These are phyloP conservation scores for Periconia macrospinosa DNA, from an alignment of 2,329 filamentous ascomycete genomes.

Conservation along the genomic window DNA sequence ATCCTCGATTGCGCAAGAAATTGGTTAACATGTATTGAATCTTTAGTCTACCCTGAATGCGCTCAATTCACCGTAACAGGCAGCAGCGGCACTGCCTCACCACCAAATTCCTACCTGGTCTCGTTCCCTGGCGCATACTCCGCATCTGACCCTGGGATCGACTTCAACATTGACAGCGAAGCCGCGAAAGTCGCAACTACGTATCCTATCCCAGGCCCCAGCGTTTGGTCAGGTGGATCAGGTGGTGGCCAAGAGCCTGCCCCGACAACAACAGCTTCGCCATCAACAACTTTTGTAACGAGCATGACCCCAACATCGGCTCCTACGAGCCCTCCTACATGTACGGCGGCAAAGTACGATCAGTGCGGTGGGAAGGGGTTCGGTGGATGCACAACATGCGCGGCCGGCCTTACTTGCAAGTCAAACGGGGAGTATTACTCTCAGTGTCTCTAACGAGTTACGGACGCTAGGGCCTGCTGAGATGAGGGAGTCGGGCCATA, in stretches of 20 bases:
- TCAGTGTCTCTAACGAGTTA: conserved; percentile 26
- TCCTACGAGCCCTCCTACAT: conserved; percentile 12
- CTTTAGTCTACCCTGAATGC: conserved; percentile 57
- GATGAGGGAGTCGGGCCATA: no score
- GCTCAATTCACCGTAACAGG: conserved; percentile 57
- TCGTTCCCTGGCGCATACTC: conserved; percentile 47
- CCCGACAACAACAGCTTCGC: conserved; percentile 1
- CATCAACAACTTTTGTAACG: conserved; percentile 14
- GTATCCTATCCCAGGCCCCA: conserved; percentile 29
- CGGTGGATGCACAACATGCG: conserved; percentile 27
- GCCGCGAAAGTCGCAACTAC: conserved; percentile 28
- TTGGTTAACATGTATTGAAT: conserved; percentile 17
- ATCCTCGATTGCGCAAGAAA: conserved; percentile 9
- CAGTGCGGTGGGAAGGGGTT: conserved; percentile 28
- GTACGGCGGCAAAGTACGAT: conserved; percentile 18
- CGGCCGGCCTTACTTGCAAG: conserved; percentile 19
- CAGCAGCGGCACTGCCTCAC: conserved; percentile 48
- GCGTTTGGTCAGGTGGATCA: conserved; percentile 24
- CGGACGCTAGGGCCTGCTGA: no score
- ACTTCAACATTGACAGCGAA: conserved; percentile 32
- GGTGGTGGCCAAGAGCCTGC: conserved; percentile 9
- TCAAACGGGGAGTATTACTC: conserved; percentile 30
- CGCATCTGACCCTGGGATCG: conserved; percentile 51
- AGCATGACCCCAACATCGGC: conserved; percentile 19
- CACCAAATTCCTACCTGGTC: conserved; percentile 45